phyloP scores from a whole-genome alignment of 1,139 yeast genomes.

The Pichia sp. region DNA sequence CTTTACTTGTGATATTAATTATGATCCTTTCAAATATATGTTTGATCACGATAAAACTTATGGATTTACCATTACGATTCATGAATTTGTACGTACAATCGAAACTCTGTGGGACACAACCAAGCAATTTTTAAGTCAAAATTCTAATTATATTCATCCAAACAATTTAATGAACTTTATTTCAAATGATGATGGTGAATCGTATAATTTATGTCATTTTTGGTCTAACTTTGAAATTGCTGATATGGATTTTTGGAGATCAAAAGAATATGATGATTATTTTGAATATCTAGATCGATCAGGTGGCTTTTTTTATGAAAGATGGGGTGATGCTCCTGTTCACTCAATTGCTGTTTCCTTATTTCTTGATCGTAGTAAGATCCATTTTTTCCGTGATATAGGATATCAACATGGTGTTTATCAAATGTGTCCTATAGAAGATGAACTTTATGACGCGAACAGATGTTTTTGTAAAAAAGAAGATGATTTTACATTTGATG shows the following conservation, averaged over 20 bases:
- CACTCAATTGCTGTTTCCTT: slow-evolving; percentile 53
- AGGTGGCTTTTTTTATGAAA: slow-evolving; percentile 56
- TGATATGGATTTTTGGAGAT: slow-evolving; percentile 47
- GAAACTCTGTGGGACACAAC: slow-evolving; percentile 55
- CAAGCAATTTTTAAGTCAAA: slow-evolving; percentile 39
- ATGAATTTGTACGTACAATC: slow-evolving; percentile 54
- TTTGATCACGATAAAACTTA: slow-evolving; percentile 51
- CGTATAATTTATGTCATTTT: slow-evolving; percentile 54
- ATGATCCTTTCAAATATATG: slow-evolving; percentile 63
- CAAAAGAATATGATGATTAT: slow-evolving; percentile 41
- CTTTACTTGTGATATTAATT: slow-evolving; percentile 56
- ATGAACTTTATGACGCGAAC: slow-evolving; percentile 36
- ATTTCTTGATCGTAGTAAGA: slow-evolving; percentile 38
- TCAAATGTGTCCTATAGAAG: slow-evolving; percentile 51
- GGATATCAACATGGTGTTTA: slow-evolving; percentile 54
- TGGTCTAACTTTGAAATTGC: slow-evolving; percentile 57
- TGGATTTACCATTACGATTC: slow-evolving; percentile 63
- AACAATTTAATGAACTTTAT: slow-evolving; percentile 45
- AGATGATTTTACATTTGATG: slow-evolving; percentile 48
- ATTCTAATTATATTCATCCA: slow-evolving; percentile 42
- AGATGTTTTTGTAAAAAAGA: slow-evolving; percentile 48
- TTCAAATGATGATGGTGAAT: slow-evolving; percentile 43
- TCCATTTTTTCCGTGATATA: slow-evolving; percentile 50
- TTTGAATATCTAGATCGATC: slow-evolving; percentile 43
- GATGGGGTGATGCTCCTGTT: slow-evolving; percentile 62